Evolutionary conservation across 1,284 basidiomycete species (phyloP), one percentile per base, ranked within the genome.

Genomic region (Cystobasidium slooffiae): DNA sequence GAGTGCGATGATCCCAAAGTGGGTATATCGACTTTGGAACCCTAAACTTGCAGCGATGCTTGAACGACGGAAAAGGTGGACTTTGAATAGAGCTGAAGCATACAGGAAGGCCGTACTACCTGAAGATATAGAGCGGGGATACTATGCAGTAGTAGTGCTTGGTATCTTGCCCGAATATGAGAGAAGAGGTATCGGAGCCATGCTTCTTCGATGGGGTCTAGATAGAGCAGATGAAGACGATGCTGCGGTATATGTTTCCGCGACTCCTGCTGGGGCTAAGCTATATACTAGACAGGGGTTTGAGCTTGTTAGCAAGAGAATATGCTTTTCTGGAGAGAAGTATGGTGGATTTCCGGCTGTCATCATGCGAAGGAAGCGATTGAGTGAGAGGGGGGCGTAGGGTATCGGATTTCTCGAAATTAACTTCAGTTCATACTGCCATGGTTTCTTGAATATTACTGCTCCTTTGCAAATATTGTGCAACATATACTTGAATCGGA

Each of bases 151-250:
- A 10, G n/a, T 37, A 6, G n/a, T 18, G 18, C 51, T 68, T 6
- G 67, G 52, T 41, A 53, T 68, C 7, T 31, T 68, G 14, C 67
- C 67, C 41, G 18, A 44, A 43, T 49, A 58, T 37, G 53, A 20
- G 18, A 14, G 67, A 16, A 39, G 37, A 59, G 67, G 67, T 6
- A 6, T 68, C 6, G 67, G 37, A 7, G 10, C 39, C 10, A 49
- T 44, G 55, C 67, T 68, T 14, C 31, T 68, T 18, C 5, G n/a
- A 8, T 68, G 67, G 67, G 67, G 65, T 39, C 14, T 67, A 24
- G 24, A 67, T 20, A 4, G 20, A 37, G 65, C 65, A 16, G 65
- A 67, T 55, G 47, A 52, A 4, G 31, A 53, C 12, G 65, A 67
- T 43, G 31, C n/a, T n/a, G 49, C 65, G 1, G 24, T 67, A 1